Conservation (phyloP, 495 filamentous ascomycete species). For the Trichoderma parareesei region DNA sequence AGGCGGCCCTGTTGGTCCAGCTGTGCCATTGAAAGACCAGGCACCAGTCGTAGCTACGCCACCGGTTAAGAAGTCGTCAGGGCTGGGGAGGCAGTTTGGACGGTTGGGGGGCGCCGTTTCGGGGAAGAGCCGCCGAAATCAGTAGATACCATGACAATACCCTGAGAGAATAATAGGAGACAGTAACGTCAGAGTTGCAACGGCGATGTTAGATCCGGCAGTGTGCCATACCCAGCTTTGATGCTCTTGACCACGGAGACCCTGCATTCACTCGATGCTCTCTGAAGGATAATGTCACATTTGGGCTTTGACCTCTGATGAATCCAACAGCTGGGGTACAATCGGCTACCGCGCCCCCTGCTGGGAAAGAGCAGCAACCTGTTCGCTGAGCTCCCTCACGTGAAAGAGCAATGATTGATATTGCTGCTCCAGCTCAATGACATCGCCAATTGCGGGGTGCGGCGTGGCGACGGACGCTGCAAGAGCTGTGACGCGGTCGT, state of each 20-base stretch:
- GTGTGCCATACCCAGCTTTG: too few species aligned
- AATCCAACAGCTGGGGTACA: background rate
- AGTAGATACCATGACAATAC: slow-evolving; percentile 59
- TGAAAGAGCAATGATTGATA: slow-evolving; percentile 40
- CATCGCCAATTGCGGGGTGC: slow-evolving; percentile 33
- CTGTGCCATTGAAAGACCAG: slow-evolving; percentile 36
- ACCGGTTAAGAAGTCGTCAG: slow-evolving; percentile 53
- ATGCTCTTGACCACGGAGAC: background rate
- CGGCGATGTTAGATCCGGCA: too few species aligned
- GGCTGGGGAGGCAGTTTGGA: slow-evolving; percentile 60
- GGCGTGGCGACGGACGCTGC: slow-evolving; percentile 20
- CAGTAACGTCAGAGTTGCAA: slow-evolving; percentile 33
- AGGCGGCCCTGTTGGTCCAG: slow-evolving; percentile 21
- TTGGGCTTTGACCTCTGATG: background rate
- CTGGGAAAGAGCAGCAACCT: slow-evolving; percentile 44
- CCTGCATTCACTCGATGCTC: too few species aligned
- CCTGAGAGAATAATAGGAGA: slow-evolving; percentile 47
- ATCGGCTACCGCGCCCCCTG: background rate
- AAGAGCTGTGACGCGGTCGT: slow-evolving; percentile 32
- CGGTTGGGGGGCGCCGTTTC: slow-evolving; percentile 59
- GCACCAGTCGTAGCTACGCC: slow-evolving; percentile 27
- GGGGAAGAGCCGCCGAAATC: slow-evolving; percentile 39
- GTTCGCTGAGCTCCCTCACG: slow-evolving; percentile 49
- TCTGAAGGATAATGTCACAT: too few species aligned
- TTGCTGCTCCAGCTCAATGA: slow-evolving; percentile 44